These are phyloP conservation scores for Chlamydomonas reinhardtii DNA, from an alignment of 163 green algal genomes.

Conservation along the genomic window DNA sequence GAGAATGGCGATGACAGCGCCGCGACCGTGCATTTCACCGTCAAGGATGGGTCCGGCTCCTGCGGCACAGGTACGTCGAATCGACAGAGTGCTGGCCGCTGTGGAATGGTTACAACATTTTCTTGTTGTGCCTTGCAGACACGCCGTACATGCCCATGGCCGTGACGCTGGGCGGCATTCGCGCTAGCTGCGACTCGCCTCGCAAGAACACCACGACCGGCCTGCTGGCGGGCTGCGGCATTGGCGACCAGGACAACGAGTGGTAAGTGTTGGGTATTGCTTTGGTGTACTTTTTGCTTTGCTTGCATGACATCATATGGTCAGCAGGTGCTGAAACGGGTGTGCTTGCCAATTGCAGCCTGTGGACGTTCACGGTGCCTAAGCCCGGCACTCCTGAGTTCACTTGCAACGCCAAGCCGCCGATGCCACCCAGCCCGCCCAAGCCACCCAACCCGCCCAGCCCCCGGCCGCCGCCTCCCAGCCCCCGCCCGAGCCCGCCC, in stretches of 20 bases:
- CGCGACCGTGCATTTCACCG: too few species aligned
- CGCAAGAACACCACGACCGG: not conserved
- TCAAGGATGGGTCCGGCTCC: too few species aligned
- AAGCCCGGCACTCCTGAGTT: not conserved
- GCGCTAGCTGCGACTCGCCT: not conserved
- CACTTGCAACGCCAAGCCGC: not conserved
- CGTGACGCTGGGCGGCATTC: not conserved
- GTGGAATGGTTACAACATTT: too few species aligned
- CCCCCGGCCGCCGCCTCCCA: not conserved
- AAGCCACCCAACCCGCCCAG: not conserved
- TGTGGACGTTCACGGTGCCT: not conserved
- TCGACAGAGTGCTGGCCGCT: too few species aligned
- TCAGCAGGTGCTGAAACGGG: too few species aligned
- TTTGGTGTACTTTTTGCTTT: too few species aligned
- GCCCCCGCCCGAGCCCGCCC: too few species aligned
- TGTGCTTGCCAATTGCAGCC: not conserved
- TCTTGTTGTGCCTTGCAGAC: too few species aligned
- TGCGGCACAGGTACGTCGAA: too few species aligned
- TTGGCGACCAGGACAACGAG: not conserved
- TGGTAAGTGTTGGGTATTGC: not conserved
- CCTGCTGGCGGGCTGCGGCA: not conserved
- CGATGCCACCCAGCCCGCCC: not conserved
- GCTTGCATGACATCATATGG: too few species aligned
- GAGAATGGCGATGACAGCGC: too few species aligned
- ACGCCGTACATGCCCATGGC: too few species aligned